Conservation (phyloP, 495 filamentous ascomycete species). For the Astrocystis sublimbata region DNA sequence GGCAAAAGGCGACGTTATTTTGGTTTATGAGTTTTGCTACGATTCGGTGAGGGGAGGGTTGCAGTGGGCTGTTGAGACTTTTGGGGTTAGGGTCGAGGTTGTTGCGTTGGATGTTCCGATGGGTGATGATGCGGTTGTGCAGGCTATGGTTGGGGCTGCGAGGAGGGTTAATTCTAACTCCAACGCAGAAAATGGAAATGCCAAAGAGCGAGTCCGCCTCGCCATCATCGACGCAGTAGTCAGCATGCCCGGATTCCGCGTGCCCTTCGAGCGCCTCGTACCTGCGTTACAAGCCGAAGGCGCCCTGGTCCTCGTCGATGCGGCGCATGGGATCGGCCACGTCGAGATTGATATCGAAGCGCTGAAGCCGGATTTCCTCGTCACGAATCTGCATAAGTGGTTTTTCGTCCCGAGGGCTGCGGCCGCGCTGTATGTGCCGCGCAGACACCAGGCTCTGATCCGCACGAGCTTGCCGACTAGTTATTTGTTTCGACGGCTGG, state of each 20-base stretch:
- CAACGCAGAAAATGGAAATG: too few species aligned
- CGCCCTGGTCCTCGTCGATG: conserved; percentile 70
- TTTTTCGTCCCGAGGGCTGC: conserved; percentile 78
- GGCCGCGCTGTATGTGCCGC: conserved; percentile 77
- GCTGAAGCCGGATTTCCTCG: conserved; percentile 80
- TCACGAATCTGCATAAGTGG: conserved; percentile 91
- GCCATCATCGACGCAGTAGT: conserved; percentile 81
- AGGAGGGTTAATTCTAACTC: conserved; percentile 44
- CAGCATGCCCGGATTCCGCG: conserved; percentile 70
- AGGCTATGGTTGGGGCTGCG: conserved; percentile 47
- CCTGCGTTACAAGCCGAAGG: conserved; percentile 62
- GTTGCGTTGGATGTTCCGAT: conserved; percentile 56
- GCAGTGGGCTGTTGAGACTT: conserved; percentile 59
- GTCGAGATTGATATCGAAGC: conserved; percentile 63
- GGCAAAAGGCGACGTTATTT: conserved; percentile 28
- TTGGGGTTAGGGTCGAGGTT: conserved; percentile 19
- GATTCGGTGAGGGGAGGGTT: conserved; percentile 63
- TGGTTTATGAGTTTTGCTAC: conserved; percentile 60
- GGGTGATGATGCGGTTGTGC: conserved; percentile 58
- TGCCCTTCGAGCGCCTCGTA: conserved; percentile 73
- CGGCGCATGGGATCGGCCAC: conserved; percentile 79
- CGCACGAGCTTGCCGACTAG: conserved; percentile 74
- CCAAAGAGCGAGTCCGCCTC: conserved; percentile 52
- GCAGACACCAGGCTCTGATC: conserved; percentile 70
- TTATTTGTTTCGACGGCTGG: conserved; percentile 48